Evolutionary conservation across 768 basidiomycete species (phyloP).

Genomic region (Amanita subjunquillea): DNA sequence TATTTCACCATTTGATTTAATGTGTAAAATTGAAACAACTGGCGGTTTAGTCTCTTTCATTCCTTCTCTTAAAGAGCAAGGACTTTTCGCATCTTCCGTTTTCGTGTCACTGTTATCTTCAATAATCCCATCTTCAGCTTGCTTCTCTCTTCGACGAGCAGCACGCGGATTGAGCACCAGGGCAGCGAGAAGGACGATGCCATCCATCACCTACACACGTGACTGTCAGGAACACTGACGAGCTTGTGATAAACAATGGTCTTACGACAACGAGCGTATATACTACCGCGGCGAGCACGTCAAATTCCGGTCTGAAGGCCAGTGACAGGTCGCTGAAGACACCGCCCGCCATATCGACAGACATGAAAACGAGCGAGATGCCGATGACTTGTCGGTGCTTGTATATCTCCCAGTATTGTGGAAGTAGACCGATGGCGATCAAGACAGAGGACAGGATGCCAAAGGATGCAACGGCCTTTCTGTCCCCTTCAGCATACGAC

Average conservation of each 20-base stretch:
- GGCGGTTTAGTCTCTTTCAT: not conserved
- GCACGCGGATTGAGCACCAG: constrained; percentile 57
- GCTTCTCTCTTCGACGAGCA: constrained; percentile 18
- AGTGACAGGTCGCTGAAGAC: constrained; percentile 63
- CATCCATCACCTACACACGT: constrained; percentile 47
- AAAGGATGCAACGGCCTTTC: constrained; percentile 36
- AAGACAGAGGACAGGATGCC: constrained; percentile 53
- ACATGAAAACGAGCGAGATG: constrained; percentile 60
- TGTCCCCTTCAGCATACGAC: constrained; percentile 20
- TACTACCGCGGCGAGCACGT: constrained; percentile 49
- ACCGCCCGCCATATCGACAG: constrained; percentile 59
- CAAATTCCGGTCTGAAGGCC: constrained; percentile 53
- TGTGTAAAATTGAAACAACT: not conserved
- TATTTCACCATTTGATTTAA: not conserved
- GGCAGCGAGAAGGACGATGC: constrained; percentile 47
- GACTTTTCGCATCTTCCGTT: not conserved
- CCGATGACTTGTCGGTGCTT: constrained; percentile 52
- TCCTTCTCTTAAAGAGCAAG: not conserved
- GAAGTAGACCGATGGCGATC: constrained; percentile 35
- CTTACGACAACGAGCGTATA: constrained; percentile 56
- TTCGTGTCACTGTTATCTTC: not conserved
- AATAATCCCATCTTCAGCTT: not conserved
- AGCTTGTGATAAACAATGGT: constrained; percentile 1
- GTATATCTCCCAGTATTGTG: constrained; percentile 75
- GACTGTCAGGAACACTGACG: not conserved